Evolutionary conservation across 2,329 filamentous ascomycete genomes (phyloP).

Genomic region (Clonostachys byssicola): DNA sequence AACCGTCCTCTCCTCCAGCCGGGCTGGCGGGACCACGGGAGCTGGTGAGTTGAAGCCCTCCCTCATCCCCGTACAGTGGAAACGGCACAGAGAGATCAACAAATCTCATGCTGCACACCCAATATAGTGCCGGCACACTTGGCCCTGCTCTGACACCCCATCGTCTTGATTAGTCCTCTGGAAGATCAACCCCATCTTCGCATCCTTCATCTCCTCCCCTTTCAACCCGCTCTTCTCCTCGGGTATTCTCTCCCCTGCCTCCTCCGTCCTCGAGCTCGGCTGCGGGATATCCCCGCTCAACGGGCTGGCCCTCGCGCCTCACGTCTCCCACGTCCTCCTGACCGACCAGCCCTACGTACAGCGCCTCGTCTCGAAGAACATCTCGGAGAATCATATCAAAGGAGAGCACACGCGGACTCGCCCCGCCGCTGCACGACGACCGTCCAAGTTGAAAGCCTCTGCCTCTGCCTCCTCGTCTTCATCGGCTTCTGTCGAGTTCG

Average conservation of each 20-base stretch:
- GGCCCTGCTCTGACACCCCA: neutral
- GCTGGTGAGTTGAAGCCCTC: constrained; percentile 31
- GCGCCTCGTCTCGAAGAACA: constrained; percentile 71
- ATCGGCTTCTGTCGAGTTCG: constrained; percentile 44
- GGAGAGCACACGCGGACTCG: neutral
- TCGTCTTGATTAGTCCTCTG: constrained; percentile 62
- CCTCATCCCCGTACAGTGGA: neutral
- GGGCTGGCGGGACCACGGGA: constrained; percentile 56
- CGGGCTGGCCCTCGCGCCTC: constrained; percentile 61
- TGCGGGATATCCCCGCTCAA: constrained; percentile 83
- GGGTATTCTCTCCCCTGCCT: constrained; percentile 45
- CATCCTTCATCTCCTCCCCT: constrained; percentile 68
- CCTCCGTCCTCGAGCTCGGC: constrained; percentile 72
- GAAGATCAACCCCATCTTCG: constrained; percentile 83
- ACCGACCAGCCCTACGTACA: constrained; percentile 88
- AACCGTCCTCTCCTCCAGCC: constrained; percentile 70
- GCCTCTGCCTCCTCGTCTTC: constrained; percentile 4
- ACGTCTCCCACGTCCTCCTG: constrained; percentile 64
- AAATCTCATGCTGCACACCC: too few species aligned
- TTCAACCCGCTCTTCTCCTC: constrained; percentile 57
- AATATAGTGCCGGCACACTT: neutral
- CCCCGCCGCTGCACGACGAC: too few species aligned
- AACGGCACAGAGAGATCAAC: too few species aligned
- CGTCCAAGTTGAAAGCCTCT: neutral
- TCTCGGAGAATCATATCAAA: constrained; percentile 54